phyloP scores from a whole-genome alignment of 305 asterid species.

The Plantago lanceolata region DNA sequence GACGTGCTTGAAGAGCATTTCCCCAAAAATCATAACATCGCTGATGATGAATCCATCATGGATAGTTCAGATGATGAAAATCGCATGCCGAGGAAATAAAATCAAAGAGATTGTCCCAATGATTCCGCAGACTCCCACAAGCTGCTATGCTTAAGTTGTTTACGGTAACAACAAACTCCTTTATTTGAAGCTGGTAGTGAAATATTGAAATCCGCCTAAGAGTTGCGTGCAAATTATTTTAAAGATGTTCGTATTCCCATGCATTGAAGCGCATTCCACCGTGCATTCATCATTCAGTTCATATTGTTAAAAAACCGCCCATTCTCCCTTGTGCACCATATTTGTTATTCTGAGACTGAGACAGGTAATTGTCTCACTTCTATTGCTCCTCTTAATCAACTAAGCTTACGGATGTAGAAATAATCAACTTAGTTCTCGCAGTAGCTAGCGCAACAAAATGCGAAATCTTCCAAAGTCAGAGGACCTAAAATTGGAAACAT shows the following conservation, averaged over 20 bases:
- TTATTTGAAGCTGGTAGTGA: conserved; percentile 57
- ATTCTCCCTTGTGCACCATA: too few relatives aligned
- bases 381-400: too few relatives aligned
- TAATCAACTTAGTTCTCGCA: too few relatives aligned
- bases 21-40: conserved; percentile 53
- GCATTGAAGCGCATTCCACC: too few relatives aligned
- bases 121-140: conserved; percentile 47
- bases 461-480: too few relatives aligned
- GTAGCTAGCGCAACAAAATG: too few relatives aligned
- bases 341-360: too few relatives aligned
- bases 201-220: conserved; percentile 45
- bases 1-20: conserved; percentile 77
- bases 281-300: too few relatives aligned
- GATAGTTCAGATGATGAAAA: conserved; percentile 54
- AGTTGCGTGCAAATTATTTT: conserved; percentile 58
- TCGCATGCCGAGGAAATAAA: conserved; percentile 31
- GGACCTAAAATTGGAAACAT: too few relatives aligned
- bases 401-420: too few relatives aligned
- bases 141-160: conserved; percentile 73
- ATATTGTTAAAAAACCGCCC: too few relatives aligned
- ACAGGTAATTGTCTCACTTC: too few relatives aligned
- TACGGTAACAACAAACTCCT: conserved; percentile 72
- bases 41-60: conserved; percentile 47
- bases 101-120: conserved; percentile 21
- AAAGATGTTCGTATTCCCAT: conserved; percentile 41